Percentiles rank a stretch among this genome's conserved stretches.
phyloP scores from a whole-genome alignment of 1,284 basidiomycete genomes.

The Irpex rosettiformis region DNA sequence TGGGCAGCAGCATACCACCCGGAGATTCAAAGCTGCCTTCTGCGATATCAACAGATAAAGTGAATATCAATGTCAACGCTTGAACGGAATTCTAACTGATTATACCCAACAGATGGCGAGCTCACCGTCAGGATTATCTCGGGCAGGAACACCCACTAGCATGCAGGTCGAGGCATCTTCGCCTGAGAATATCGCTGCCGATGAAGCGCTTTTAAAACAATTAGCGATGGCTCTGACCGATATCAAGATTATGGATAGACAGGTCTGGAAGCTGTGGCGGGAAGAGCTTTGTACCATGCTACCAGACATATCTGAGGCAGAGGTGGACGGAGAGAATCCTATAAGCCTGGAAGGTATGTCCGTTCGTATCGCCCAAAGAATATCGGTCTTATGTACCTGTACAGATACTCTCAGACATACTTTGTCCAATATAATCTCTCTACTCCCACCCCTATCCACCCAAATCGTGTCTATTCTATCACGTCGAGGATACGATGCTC shows the following conservation, averaged over 20 bases:
- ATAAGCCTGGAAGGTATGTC: constrained; percentile 49
- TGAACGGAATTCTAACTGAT: neutral
- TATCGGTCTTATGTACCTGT: neutral
- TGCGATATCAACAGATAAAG: constrained; percentile 33
- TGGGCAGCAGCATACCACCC: constrained; percentile 47
- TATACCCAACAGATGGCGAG: constrained; percentile 3
- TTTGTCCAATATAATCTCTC: constrained; percentile 42
- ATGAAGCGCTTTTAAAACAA: constrained; percentile 60
- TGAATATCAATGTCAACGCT: constrained; percentile 14
- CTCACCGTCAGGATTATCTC: constrained; percentile 28
- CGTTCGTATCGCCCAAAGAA: neutral
- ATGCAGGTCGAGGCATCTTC: constrained; percentile 42
- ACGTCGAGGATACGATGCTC: constrained; percentile 78
- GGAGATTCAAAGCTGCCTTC: constrained; percentile 30
- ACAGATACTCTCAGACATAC: constrained; percentile 57
- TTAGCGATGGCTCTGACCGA: constrained; percentile 65
- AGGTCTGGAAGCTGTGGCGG: constrained; percentile 54
- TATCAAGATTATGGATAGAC: constrained; percentile 50
- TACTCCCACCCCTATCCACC: constrained; percentile 52
- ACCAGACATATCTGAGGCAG: constrained; percentile 31
- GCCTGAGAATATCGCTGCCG: constrained; percentile 51
- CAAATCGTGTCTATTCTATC: constrained; percentile 74
- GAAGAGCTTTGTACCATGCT: constrained; percentile 65
- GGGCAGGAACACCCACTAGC: constrained; percentile 48
- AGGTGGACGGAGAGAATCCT: constrained; percentile 33